Evolutionary conservation across 352 stramenopile species (phyloP), one percentile per base, ranked within the genome.

Genomic region (Phytophthora crassamura): DNA sequence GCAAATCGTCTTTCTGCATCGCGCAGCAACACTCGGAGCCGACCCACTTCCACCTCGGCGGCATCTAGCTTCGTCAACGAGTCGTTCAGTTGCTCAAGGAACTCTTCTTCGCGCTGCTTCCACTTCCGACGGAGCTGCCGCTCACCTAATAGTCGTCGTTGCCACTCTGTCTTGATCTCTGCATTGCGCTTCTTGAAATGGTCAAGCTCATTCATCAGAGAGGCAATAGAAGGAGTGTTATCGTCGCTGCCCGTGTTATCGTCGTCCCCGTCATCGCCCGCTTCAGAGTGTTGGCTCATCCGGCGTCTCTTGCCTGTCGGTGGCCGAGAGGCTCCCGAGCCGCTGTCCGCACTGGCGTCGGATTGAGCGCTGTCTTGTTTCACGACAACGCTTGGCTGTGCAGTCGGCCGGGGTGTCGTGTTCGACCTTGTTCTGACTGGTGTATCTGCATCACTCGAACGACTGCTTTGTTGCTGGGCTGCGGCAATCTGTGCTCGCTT

Each of bases 121-220:
- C 83, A 95, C 30, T 89, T 78, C 1, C 84, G 79, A 34, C 86
- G 84, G 72, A 93, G 84, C 47, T 95, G 86, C 7, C 82, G 77
- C 55, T 95, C 86, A 16, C 83, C 86, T 47, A 78, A 83, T 15
- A 95, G 69, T n/a, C 86, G 82, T 5, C 86, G 80, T 58, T 93
- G 72, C 79, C 81, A 93, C 54, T 95, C 86, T 1, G 83, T 86
- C 54, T 89, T 84, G 46, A 95, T 92, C 66, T 91, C 76, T 38
- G 78, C 82, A 60, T 93, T 88, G n/a, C 84, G 84, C 30, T 91
- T 81, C 62, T 93, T 92, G 66, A 91, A 90, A 8, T 84, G 77
- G 38, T 80, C 78, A 1, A 95, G 69, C 43, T 95, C 86, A n/a
- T 42, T 82, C 66, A 51, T 59, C 41, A 65, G 77, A 40, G 28